Evolutionary conservation across 352 stramenopile genomes (phyloP).

Genomic region (Pythium phragmiticola): DNA sequence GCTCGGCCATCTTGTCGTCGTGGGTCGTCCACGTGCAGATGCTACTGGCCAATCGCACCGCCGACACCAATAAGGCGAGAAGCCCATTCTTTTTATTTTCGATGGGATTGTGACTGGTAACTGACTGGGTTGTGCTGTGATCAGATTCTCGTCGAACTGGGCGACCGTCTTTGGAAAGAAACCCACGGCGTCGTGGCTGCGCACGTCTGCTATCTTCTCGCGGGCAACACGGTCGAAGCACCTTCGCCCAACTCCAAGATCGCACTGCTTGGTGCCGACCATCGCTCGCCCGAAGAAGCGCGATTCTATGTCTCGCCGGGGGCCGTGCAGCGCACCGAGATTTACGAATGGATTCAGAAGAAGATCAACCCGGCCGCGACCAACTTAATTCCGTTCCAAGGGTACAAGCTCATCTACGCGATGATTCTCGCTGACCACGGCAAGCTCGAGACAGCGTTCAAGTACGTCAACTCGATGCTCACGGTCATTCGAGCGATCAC

Average conservation of each 20-base stretch:
- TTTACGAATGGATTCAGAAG: slow-evolving; percentile 85
- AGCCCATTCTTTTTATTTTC: neutral
- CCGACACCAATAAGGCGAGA: slow-evolving; percentile 70
- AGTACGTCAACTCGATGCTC: slow-evolving; percentile 87
- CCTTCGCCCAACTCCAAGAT: slow-evolving; percentile 77
- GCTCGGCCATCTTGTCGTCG: slow-evolving; percentile 60
- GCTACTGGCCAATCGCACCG: slow-evolving; percentile 74
- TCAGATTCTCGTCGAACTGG: slow-evolving; percentile 73
- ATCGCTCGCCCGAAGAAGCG: slow-evolving; percentile 62
- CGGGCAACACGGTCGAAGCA: slow-evolving; percentile 67
- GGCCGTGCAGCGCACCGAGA: slow-evolving; percentile 80
- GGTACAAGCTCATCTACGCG: slow-evolving; percentile 88
- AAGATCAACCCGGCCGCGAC: slow-evolving; percentile 45
- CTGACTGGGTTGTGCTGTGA: neutral
- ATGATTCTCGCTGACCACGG: slow-evolving; percentile 84
- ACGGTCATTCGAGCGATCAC: slow-evolving; percentile 70
- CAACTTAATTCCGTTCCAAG: slow-evolving; percentile 84
- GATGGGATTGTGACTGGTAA: neutral
- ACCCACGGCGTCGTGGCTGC: slow-evolving; percentile 58
- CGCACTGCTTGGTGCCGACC: slow-evolving; percentile 75
- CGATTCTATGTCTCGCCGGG: slow-evolving; percentile 81
- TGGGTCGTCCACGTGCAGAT: slow-evolving; percentile 85
- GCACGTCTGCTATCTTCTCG: slow-evolving; percentile 81
- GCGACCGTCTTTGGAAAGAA: slow-evolving; percentile 83
- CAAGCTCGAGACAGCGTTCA: slow-evolving; percentile 81